Percentiles rank a stretch among this genome's conserved stretches.
Evolutionary conservation across 75 land plant species (phyloP).

Genomic region (Pseudotsuga menziesii): DNA sequence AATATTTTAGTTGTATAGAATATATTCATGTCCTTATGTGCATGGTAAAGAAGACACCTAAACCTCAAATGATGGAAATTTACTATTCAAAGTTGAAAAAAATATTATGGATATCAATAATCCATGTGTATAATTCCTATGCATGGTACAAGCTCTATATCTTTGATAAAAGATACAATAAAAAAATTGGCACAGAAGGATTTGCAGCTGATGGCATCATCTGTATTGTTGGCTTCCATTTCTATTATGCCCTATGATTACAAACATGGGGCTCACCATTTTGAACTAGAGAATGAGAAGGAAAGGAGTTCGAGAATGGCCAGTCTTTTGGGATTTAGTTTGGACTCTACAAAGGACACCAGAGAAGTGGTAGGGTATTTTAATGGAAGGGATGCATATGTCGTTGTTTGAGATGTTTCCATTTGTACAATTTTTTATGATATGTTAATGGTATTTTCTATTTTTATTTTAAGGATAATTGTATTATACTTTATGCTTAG

Average conservation of each 20-base stretch:
- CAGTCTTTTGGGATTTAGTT: conserved; percentile 61
- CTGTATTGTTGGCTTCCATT: conserved; percentile 83
- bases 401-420: neutral
- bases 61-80: conserved; percentile 84
- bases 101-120: conserved; percentile 80
- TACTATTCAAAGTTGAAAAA: conserved; percentile 89
- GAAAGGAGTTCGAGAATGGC: conserved; percentile 84
- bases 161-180: conserved; percentile 80
- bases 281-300: conserved; percentile 91
- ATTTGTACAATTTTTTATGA: neutral
- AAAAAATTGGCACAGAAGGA: conserved; percentile 86
- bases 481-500: too few relatives aligned
- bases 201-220: conserved; percentile 91
- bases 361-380: conserved; percentile 75
- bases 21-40: conserved; percentile 96
- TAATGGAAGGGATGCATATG: neutral
- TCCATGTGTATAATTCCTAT: conserved; percentile 86
- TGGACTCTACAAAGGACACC: conserved; percentile 63
- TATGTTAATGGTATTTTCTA: too few relatives aligned
- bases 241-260: conserved; percentile 75
- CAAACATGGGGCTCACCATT: conserved; percentile 70
- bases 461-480: too few relatives aligned
- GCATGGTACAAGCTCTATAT: conserved; percentile 93
- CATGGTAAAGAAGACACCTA: conserved; percentile 89
- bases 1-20: conserved; percentile 89